Base-by-base conservation (phyloP, 2,329 filamentous ascomycete genomes). In the Phialocephala subalpina region DNA sequence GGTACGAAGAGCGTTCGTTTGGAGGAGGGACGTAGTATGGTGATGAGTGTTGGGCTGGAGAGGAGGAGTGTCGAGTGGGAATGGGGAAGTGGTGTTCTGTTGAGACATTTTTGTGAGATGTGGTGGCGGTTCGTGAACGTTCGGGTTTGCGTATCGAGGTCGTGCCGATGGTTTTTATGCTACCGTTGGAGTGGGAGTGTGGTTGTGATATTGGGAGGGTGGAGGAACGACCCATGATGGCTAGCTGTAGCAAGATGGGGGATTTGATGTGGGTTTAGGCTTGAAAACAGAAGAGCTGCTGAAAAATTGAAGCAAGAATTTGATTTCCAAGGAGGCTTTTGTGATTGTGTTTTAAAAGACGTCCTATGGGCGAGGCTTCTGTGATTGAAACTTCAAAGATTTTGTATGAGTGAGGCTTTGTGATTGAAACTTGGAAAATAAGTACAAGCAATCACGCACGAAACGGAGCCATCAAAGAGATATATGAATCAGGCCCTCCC, bases 221-320 rank as follows among this genome's bases (percentile, higher is more conserved):
- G 47, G 67, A 63, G 35, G 66, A 69, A 45, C 67, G 65, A 14
- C 33, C 58, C 68, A 72, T 71, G 35, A 25, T 60, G n/a, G 12
- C 27, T 25, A 11, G 53, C 20, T n/a, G 36, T 40, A 20, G 45
- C 12, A 55, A 1, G 12, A 25, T 22, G 20, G 22, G 18, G 18
- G 33, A 35, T 36, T 25, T 22, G 22, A 25, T 36, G 4, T 33
- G 25, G 40, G 35, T 36, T 11, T 47, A 16, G 18, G 42, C 22
- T 40, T 33, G 25, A 16, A 42, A 53, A 36, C 25, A 27, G 3
- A 18, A 16, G 22, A 11, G 22, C 1, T 12, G 12, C 12, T 12
- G 14, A 20, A 29, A 7, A 6, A 16, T 11, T 7, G 20, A 25
- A 9, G 45, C n/a, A 49, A 49, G 45, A 49, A 22, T 6, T 42